A percentile compares a stretch with the other conserved stretches of the same genome.
These are phyloP conservation scores for Ceratocystis papillata DNA, from an alignment of 2,329 filamentous ascomycete genomes.

Conservation along the genomic window DNA sequence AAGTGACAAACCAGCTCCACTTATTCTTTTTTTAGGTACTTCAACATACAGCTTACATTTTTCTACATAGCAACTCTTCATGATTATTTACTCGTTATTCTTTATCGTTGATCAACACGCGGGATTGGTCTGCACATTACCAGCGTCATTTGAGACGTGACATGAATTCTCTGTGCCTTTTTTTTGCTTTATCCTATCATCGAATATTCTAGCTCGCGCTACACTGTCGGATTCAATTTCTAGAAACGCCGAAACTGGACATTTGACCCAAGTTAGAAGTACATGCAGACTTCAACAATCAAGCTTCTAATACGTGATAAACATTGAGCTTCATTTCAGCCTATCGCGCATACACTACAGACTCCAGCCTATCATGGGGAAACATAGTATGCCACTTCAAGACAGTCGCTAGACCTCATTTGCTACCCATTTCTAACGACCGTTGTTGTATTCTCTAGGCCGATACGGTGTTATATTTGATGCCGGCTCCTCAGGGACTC, in stretches of 20 bases:
- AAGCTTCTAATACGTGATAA: neutral
- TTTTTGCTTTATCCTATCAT: neutral
- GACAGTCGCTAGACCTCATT: neutral
- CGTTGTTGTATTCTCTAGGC: constrained; percentile 32
- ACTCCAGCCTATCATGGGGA: constrained; percentile 30
- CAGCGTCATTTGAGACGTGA: neutral
- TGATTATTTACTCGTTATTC: neutral
- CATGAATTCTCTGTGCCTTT: neutral
- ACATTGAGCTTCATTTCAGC: neutral
- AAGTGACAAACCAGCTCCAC: neutral
- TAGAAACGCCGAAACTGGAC: neutral
- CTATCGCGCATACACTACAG: neutral
- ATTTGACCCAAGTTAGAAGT: neutral
- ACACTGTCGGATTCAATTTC: neutral
- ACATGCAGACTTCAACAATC: neutral
- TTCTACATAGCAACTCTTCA: neutral
- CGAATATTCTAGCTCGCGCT: neutral
- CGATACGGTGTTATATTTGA: constrained; percentile 92
- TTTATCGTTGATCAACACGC: neutral
- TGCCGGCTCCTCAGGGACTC: constrained; percentile 93
- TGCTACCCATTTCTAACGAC: neutral
- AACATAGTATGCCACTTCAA: constrained; percentile 31
- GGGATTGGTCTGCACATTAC: neutral
- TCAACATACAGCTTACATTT: neutral
- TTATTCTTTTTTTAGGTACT: constrained; percentile 9